Base-by-base conservation (phyloP, 2,329 filamentous ascomycete species). In the Capronia epimyces region DNA sequence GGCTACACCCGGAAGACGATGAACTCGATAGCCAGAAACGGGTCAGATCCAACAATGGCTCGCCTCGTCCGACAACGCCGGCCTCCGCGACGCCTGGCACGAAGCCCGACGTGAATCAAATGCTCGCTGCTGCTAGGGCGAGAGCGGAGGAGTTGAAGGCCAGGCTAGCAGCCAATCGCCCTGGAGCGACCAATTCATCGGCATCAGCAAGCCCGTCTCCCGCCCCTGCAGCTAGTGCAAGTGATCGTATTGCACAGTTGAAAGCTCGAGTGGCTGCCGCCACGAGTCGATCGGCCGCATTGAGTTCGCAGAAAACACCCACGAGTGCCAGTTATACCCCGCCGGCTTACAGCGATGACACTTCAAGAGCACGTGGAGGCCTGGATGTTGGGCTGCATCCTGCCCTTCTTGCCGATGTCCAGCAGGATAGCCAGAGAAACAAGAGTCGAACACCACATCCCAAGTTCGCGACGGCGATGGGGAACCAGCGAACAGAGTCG, bases 221-320 rank as follows among this genome's bases (percentile, higher is more conserved):
- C 77, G 60, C 67, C 22, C 65, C 66, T 22, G 61, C 70, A 18
- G 79, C 63, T 76, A 82, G 62, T 62, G 75, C 41, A 73, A 81
- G 58, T 76, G 83, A 64, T 76, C 88, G 68, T 76, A 80, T 91
- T 58, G 88, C 87, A 42, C 84, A 86, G 37, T 78, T 94, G 65
- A 90, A 86, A 67, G 87, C 87, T 20, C 80, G 87, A 60, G 85
- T 93, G 10, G 85, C 86, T 42, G 86, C 86, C 43, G 86, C 87
- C 46, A 85, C 87, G 41, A 73, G 72, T 24, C 74, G 71, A 63
- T 68, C 70, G 34, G 68, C 67, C 31, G 60, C 69, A 15, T 58
- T 69, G 16, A 63, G 69, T n/a, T 64, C 71, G 60, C 67, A 72
- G 67, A 68, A 80, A 74, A 56, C 71, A 54, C 62, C 62, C 34